Evolutionary conservation across 306 rosid species (phyloP).

Genomic region (Herpetospermum pedunculosum): DNA sequence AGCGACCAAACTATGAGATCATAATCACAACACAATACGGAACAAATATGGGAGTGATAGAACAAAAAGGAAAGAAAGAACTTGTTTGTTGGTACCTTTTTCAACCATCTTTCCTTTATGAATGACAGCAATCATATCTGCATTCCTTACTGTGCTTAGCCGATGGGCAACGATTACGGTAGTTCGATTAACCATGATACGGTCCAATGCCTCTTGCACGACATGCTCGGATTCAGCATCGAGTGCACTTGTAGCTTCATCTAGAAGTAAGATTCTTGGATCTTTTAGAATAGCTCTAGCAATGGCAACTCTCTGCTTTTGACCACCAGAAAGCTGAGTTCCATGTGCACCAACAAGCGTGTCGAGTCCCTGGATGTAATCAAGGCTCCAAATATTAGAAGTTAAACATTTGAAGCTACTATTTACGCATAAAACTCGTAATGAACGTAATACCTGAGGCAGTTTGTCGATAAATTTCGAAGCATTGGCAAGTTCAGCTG

Average conservation of each 20-base stretch:
- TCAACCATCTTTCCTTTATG: constrained; percentile 40
- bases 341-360: constrained; percentile 79
- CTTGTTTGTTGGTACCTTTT: constrained; percentile 18
- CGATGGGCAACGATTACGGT: constrained; percentile 43
- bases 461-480: constrained; percentile 56
- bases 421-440: neutral
- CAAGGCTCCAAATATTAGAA: neutral
- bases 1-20: neutral
- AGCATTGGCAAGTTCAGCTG: constrained; percentile 72
- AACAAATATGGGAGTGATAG: neutral
- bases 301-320: constrained; percentile 47
- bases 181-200: constrained; percentile 34
- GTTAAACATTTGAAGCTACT: neutral
- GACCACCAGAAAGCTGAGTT: constrained; percentile 63
- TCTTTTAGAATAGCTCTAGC: constrained; percentile 45
- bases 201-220: constrained; percentile 40
- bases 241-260: constrained; percentile 51
- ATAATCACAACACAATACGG: neutral
- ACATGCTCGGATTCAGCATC: constrained; percentile 45
- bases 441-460: constrained; percentile 34
- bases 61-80: neutral
- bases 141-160: constrained; percentile 35
- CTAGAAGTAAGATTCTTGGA: constrained; percentile 37
- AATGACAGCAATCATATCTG: constrained; percentile 35
- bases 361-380: constrained; percentile 32